phyloP scores from a whole-genome alignment of 1,139 yeast genomes.

The Pichia sp. region DNA sequence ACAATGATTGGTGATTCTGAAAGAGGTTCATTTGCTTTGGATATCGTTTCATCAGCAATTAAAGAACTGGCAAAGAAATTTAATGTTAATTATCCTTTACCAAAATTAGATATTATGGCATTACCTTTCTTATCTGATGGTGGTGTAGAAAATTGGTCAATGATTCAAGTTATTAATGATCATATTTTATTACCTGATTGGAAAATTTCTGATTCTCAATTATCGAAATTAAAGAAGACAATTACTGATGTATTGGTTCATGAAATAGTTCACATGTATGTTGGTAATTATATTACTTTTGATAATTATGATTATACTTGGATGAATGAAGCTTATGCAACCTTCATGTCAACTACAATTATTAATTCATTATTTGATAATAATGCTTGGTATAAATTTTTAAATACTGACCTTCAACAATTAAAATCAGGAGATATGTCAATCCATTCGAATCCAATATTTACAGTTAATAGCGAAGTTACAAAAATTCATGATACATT shows the following conservation, averaged over 20 bases:
- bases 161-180: slow-evolving; percentile 51
- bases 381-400: slow-evolving; percentile 30
- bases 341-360: slow-evolving; percentile 37
- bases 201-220: slow-evolving; percentile 17
- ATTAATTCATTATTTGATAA: slow-evolving; percentile 24
- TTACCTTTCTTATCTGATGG: slow-evolving; percentile 68
- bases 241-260: slow-evolving; percentile 56
- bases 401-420: slow-evolving; percentile 34
- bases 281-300: slow-evolving; percentile 61
- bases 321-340: slow-evolving; percentile 73
- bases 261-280: slow-evolving; percentile 72
- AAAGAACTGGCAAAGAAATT: slow-evolving; percentile 41
- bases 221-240: slow-evolving; percentile 24
- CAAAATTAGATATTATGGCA: slow-evolving; percentile 58
- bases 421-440: slow-evolving; percentile 39
- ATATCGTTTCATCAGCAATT: slow-evolving; percentile 39
- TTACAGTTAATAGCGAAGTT: slow-evolving; percentile 26
- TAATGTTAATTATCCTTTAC: slow-evolving; percentile 44
- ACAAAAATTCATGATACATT: slow-evolving; percentile 43
- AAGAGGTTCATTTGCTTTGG: slow-evolving; percentile 42
- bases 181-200: slow-evolving; percentile 41
- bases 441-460: slow-evolving; percentile 28
- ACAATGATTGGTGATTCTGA: slow-evolving; percentile 49
- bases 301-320: slow-evolving; percentile 63
- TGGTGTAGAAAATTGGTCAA: slow-evolving; percentile 76